Base-by-base conservation (phyloP, 2,329 filamentous ascomycete genomes). In the Penicillium vulpinum region DNA sequence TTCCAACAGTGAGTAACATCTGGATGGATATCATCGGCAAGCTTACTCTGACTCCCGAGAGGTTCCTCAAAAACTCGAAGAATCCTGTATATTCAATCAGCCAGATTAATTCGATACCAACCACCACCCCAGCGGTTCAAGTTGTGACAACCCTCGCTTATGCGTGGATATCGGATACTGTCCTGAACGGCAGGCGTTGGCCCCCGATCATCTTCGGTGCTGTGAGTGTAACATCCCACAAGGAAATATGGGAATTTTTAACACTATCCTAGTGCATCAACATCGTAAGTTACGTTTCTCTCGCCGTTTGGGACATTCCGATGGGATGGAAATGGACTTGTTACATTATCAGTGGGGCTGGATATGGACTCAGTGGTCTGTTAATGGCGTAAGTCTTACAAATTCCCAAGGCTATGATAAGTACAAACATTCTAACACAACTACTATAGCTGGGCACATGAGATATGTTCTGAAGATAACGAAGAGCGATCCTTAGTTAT, bases 401-500 rank as follows among this genome's bases (percentile, higher is more conserved):
- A 9, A 41, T 5, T 24, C 9, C 40, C 5, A 11, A 28, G 4
- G 21, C n/a, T 22, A 22, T 28, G 36, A 4, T n/a, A 16, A 31
- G 18, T 15, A 13, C 22, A 22, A 4, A 9, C 2, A 38, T 55
- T 21, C 59, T 59, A 24, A 57, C 61, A 26, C 58, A 40, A n/a
- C 13, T 52, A 36, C 18, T 33, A 31, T 22, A 78, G 75, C 9
- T 83, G 81, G 81, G 77, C 80, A 0, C 79, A 83, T 51, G 82
- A 84, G 59, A 82, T 84, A 21, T 84, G 81, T 57, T 74, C 78
- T 3, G 73, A 73, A 3, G 80, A 87, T 45, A 83, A 86, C 53
- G 86, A 90, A 69, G 87, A 89, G 72, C 77, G 86, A 10, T 86
- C 87, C 0, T 75, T 90, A 4, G 85, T 89, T 0, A 81, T 87